These are phyloP conservation scores for Porcisia deanei DNA, from an alignment of 208 protist genomes.

Conservation along the genomic window DNA sequence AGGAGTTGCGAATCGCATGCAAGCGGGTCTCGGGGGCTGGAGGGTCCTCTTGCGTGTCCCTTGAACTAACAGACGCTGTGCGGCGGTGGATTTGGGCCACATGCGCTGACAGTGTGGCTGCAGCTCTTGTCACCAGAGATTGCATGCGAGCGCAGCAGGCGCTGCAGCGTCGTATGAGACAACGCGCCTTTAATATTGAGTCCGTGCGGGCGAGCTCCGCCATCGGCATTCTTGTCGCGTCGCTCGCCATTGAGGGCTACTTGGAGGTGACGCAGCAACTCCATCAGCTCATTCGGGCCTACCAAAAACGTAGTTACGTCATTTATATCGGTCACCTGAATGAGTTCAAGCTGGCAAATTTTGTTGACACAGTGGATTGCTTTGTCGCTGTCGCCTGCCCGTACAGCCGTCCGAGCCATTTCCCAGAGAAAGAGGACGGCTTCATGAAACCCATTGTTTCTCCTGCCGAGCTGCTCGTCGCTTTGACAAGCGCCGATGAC, in stretches of 20 bases:
- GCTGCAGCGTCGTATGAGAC: constrained; percentile 57
- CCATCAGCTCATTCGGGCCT: constrained; percentile 59
- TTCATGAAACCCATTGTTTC: constrained; percentile 91
- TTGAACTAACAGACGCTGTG: neutral
- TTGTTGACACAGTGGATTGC: constrained; percentile 88
- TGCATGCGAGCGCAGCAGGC: constrained; percentile 25
- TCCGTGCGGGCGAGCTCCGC: constrained; percentile 68
- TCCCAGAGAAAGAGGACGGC: constrained; percentile 67
- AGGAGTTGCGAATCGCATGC: neutral
- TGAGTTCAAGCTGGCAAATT: constrained; percentile 93
- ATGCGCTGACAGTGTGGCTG: constrained; percentile 9
- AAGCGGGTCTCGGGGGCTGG: neutral
- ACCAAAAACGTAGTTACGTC: constrained; percentile 82
- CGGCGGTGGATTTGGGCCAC: constrained; percentile 4
- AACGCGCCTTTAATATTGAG: constrained; percentile 85
- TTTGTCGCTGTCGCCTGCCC: constrained; percentile 89
- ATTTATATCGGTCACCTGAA: constrained; percentile 93
- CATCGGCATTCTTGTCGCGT: constrained; percentile 88
- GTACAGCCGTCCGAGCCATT: constrained; percentile 76
- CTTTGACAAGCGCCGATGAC: constrained; percentile 45
- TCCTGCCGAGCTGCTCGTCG: constrained; percentile 83
- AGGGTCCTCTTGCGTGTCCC: neutral
- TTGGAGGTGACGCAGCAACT: constrained; percentile 78
- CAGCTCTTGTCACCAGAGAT: constrained; percentile 19
- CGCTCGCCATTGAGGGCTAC: constrained; percentile 81